Base-by-base conservation (phyloP, 202 grass and related monocot genomes). In the Dendrocalamus latiflorus region DNA sequence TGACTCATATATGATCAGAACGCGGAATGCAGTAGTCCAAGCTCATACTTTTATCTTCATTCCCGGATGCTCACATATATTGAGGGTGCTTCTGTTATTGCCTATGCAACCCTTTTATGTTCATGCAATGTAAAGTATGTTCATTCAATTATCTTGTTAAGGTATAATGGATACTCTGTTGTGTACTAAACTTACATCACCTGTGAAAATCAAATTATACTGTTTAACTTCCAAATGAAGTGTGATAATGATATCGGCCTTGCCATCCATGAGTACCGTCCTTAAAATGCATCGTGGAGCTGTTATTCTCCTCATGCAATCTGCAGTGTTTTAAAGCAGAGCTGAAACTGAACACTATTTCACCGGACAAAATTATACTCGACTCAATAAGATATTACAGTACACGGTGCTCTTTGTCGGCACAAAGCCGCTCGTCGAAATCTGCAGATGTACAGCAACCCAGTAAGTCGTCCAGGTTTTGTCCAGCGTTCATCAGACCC, bases 401-500 rank as follows among this genome's bases (percentile, higher is more conserved):
- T 42, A 10, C 41, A 42, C 8, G 41, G 41, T 42, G 41, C 41
- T 42, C 9, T 42, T 42, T 42, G 33, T 73, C 57, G 51, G 3
- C 58, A 86, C 67, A 90, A 68, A 66, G 4, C 5, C 44, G 42
- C 59, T 50, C 61, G 13, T 69, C 18, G 14, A 42, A 77, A 60
- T 60, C 33, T 26, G 38, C 54, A 54, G 82, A 85, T 76, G 79
- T 90, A 90, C 88, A 86, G 4, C 22, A 11, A 44, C 15, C 79
- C 24, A 38, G 11, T 54, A 1, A 6, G 53, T 44, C 8, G 11
- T 44, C 68, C 16, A 21, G 30, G 13, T 49, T 42, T 63, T 36
- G 8, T 73, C 8, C 17, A 11, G 10, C 20, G 12, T 64, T 36
- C 49, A 33, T 94, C 88, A 93, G 21, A 98, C 93, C 91, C 95